Percentiles rank a stretch among this genome's conserved stretches.
Evolutionary conservation across 2,329 filamentous ascomycete species (phyloP).

Genomic region (Trichoderma hamatum): DNA sequence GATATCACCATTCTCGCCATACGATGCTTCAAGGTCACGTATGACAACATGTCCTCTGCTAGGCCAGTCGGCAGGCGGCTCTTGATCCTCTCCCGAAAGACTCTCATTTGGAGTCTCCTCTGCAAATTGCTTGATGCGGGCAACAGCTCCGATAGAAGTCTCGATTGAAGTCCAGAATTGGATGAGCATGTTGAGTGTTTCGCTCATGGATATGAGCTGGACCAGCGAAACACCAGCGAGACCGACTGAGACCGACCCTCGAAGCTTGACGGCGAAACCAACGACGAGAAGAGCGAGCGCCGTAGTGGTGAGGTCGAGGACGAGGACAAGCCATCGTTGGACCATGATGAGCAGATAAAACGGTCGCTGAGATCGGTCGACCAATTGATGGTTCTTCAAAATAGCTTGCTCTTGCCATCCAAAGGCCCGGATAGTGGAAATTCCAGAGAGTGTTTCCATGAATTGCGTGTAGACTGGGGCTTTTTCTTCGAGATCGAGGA

Average conservation of each 20-base stretch:
- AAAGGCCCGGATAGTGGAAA: conserved; percentile 58
- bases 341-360: conserved; percentile 60
- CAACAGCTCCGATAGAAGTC: conserved; percentile 43
- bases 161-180: conserved; percentile 45
- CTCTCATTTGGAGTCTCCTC: conserved; percentile 37
- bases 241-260: conserved; percentile 36
- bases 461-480: conserved; percentile 46
- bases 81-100: conserved; percentile 28
- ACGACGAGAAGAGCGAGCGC: conserved; percentile 52
- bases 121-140: conserved; percentile 41
- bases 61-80: conserved; percentile 38
- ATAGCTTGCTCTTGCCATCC: conserved; percentile 48
- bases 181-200: conserved; percentile 43
- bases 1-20: conserved; percentile 28
- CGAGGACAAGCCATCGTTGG: conserved; percentile 59
- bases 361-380: conserved; percentile 59
- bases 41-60: conserved; percentile 36
- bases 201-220: conserved; percentile 39
- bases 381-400: conserved; percentile 48
- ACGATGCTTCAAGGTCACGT: conserved; percentile 35
- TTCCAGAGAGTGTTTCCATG: conserved; percentile 51
- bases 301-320: conserved; percentile 53
- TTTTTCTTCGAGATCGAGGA: conserved; percentile 48
- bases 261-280: conserved; percentile 46
- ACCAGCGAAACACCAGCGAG: conserved; percentile 41